Evolutionary conservation across 352 stramenopile species (phyloP), one percentile per base, ranked within the genome.

Genomic region (Globisporangium cystogenes): DNA sequence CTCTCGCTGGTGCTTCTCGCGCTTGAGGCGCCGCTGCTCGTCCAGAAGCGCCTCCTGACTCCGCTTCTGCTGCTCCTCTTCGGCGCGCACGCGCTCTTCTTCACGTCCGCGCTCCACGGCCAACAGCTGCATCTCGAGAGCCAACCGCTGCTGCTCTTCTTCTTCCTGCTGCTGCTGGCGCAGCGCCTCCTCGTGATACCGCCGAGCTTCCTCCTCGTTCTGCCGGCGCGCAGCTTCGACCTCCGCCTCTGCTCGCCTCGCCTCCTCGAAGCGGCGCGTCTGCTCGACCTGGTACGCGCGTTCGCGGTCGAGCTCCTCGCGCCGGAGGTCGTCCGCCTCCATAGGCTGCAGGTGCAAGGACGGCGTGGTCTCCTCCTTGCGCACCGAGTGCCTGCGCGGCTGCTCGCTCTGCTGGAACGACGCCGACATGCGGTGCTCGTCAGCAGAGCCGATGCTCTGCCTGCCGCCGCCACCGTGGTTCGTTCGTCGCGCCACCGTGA

Each of bases 1-100:
- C 46, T 82, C 66, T 14, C 72, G 76, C 45, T 82, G 76, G 45
- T 89, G 81, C 52, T 88, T 58, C 50, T 89, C 74, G 39, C 81
- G 77, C 58, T 91, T 91, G 51, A 76, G 70, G 31, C 70, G 77
- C 44, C 81, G 81, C 56, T 91, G 81, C 43, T 70, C 52, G 26
- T 87, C 77, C 11, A 91, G 62, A 29, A 82, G 27, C 21, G 69
- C 62, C 35, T 87, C 74, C 24, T 81, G 61, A 1, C 41, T 26
- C 37, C 68, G 58, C 8, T 70, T 51, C 27, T 63, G 41, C 40
- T 72, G 53, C 43, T 75, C 46, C 53, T 65, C 68, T 48, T 37
- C 33, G 1, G 33, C 33, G 12, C 33, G 33, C 33, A 12, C 33
- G 11, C 33, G 33, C 14, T 62, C 35, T 31, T 70, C 57, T 36